Percentiles rank a stretch among this genome's conserved stretches.
phyloP scores from a whole-genome alignment of 2,329 filamentous ascomycete species.

The Venturia nashicola region DNA sequence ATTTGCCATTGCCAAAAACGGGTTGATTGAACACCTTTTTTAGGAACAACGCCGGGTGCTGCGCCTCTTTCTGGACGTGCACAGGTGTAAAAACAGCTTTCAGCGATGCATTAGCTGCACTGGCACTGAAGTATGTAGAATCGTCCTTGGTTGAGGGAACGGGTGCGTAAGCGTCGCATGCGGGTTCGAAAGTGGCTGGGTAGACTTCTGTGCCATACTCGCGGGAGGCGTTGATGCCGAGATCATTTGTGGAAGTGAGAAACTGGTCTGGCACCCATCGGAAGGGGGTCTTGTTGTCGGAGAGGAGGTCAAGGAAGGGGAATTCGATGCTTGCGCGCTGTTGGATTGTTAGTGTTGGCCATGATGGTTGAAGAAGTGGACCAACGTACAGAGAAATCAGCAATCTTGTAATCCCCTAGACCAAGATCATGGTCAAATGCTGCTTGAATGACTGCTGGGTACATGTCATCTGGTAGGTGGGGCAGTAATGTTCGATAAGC shows the following conservation, averaged over 20 bases:
- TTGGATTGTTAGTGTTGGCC: conserved; percentile 12
- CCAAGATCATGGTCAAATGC: conserved; percentile 41
- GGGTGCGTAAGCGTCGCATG: conserved; percentile 36
- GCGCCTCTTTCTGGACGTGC: neutral
- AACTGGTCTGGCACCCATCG: conserved; percentile 37
- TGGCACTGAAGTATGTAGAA: neutral
- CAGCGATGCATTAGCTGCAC: neutral
- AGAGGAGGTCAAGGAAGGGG: conserved; percentile 42
- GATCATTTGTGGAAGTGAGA: conserved; percentile 30
- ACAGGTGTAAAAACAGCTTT: neutral
- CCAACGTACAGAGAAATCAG: conserved; percentile 36
- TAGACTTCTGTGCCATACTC: conserved; percentile 35
- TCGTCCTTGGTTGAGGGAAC: neutral
- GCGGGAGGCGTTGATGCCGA: conserved; percentile 32
- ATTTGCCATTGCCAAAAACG: conserved; percentile 28
- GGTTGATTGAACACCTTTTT: conserved; percentile 44
- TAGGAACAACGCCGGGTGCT: conserved; percentile 27
- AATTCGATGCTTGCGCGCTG: conserved; percentile 42
- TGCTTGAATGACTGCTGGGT: conserved; percentile 40
- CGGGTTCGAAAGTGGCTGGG: conserved; percentile 32
- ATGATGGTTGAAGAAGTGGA: conserved; percentile 7
- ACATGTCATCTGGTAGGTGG: conserved; percentile 38
- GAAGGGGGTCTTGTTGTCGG: conserved; percentile 39
- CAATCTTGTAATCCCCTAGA: conserved; percentile 28
- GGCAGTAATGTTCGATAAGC: conserved; percentile 37